Base-by-base conservation (phyloP, 495 filamentous ascomycete genomes). In the Trichoderma parareesei region DNA sequence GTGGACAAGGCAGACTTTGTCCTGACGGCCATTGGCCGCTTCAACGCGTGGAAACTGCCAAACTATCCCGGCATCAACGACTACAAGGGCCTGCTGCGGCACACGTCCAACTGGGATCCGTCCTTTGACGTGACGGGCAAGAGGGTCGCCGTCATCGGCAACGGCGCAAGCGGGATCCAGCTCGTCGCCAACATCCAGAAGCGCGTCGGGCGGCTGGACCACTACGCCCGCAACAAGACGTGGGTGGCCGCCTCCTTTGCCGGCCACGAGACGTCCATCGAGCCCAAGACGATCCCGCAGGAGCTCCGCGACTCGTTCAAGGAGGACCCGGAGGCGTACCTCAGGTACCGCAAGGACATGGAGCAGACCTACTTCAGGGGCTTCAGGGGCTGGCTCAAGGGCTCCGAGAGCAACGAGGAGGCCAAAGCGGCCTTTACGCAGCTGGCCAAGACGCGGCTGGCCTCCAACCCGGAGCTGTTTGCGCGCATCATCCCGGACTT, bases 171-270 rank as follows among this genome's bases (percentile, higher is more conserved):
- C 68, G 77, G 70, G 69, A 85, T 79, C 41, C 87, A 90, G 67
- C 79, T 89, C 27, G 80, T 87, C 6, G 78, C 84, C 11, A 79
- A 79, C 20, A 70, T 87, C 33, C 78, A 87, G 63, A 82, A 82
- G 13, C 67, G 76, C 8, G 82, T 84, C 14, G 69, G 74, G 11
- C 76, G 80, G 20, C 73, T 83, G 78, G 84, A 86, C 67, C 82
- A 88, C 72, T 90, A 88, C 62, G 85, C 83, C 6, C 81, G 88
- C 20, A 87, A 84, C 66, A 80, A 76, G 38, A 89, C 87, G 1
- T 90, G 88, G 88, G 85, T 91, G n/a, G 81, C 86, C 0, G 80
- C 82, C 7, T 73, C 71, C 1, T 79, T 76, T 68, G 75, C 76
- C 0, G 76, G 74, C 48, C 74, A 80, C 55, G 76, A 75, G 59